phyloP scores from a whole-genome alignment of 495 filamentous ascomycete genomes.

The Chaetomium tenue region DNA sequence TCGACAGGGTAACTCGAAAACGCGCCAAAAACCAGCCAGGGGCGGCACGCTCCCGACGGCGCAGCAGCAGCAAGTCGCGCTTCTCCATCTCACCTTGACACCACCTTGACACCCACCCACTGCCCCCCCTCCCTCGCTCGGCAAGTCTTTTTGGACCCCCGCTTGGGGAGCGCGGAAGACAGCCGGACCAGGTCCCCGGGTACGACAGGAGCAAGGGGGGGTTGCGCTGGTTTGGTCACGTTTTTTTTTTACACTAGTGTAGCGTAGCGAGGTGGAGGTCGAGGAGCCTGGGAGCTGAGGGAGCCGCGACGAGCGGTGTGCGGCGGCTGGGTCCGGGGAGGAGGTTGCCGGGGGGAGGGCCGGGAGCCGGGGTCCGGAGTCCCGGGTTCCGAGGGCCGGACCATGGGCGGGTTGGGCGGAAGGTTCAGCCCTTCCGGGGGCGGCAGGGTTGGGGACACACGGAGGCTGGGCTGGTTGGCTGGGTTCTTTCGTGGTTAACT shows the following conservation, averaged over 20 bases:
- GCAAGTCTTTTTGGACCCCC: too few species aligned
- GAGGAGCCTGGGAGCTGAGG: neutral
- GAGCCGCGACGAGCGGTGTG: constrained; percentile 1
- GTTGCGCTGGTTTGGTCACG: neutral
- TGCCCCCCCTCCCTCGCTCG: too few species aligned
- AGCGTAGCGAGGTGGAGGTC: neutral
- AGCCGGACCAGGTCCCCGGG: constrained; percentile 8
- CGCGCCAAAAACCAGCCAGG: neutral
- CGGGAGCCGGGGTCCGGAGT: too few species aligned
- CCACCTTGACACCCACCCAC: too few species aligned
- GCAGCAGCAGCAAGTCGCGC: too few species aligned
- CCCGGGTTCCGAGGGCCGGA: neutral
- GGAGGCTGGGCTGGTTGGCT: neutral
- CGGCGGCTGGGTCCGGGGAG: neutral
- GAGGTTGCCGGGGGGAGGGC: neutral
- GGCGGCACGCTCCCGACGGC: too few species aligned
- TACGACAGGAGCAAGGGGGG: neutral
- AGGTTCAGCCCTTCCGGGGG: neutral
- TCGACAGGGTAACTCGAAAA: neutral
- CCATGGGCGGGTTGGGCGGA: neutral
- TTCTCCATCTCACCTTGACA: too few species aligned
- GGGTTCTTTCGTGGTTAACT: too few species aligned
- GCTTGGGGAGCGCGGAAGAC: neutral
- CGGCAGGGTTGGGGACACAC: neutral
- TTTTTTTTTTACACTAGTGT: neutral